Evolutionary conservation across 495 filamentous ascomycete genomes (phyloP), one percentile per base, ranked within the genome.

Genomic region (Hypoxylon lienhwacheense): DNA sequence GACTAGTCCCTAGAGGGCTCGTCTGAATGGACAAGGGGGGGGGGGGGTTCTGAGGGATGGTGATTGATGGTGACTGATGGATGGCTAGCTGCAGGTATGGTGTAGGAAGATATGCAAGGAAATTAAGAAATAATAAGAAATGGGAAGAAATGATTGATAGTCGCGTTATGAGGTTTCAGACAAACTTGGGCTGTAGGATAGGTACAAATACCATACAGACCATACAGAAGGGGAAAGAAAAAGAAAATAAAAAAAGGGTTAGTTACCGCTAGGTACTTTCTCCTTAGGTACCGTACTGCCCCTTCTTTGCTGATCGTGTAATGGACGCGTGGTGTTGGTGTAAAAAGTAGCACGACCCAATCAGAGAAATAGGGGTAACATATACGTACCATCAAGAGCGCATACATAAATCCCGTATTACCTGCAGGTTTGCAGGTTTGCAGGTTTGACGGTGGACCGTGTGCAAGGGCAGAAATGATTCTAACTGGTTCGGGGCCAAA

Each of bases 151-250:
- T 49, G 67, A 66, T 58, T 66, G 63, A 66, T 58, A 52, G 40
- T 66, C 47, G 45, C 63, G 61, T 24, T 59, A 57, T 59, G 53
- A 58, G 64, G 55, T 61, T 55, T 66, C 67, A 65, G 60, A 68
- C 63, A 40, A 47, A 47, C 49, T 66, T 41, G 50, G n/a, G n/a
- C n/a, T n/a, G 45, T 49, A 43, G 47, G 41, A 19, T 37, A 15
- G 32, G 7, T 37, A 37, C 7, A 8, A 8, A 11, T 19, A 19
- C 16, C 21, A 37, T 15, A 11, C 33, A n/a, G n/a, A n/a, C n/a
- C n/a, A n/a, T n/a, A n/a, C n/a, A n/a, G n/a, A n/a, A n/a, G n/a
- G n/a, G n/a, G n/a, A n/a, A n/a, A n/a, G n/a, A n/a, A n/a, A n/a
- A n/a, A n/a, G n/a, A n/a, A n/a, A n/a, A n/a, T n/a, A n/a, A n/a